Evolutionary conservation across 176 grass and related monocot species (phyloP).

Genomic region (Zoysia japonica): DNA sequence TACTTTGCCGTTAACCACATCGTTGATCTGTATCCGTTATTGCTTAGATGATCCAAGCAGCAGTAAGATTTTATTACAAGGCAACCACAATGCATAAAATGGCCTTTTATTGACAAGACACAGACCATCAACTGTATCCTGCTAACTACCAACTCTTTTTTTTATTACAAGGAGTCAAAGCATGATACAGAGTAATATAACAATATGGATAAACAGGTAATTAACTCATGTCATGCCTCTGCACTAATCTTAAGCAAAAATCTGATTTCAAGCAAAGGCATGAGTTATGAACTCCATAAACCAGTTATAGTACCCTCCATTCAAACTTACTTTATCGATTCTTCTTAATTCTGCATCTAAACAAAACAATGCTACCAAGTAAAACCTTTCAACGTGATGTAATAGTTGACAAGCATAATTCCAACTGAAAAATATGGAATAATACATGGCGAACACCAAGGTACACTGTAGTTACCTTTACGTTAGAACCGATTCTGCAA

Average conservation of each 20-base stretch:
- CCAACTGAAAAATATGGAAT: slow-evolving; percentile 19
- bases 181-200: background rate
- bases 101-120: background rate
- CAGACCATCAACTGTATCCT: slow-evolving; percentile 5
- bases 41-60: background rate
- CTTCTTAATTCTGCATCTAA: slow-evolving; percentile 15
- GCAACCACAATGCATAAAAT: background rate
- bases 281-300: background rate
- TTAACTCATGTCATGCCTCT: background rate
- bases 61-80: slow-evolving; percentile 4
- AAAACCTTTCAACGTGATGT: slow-evolving; percentile 5
- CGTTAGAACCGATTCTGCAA: slow-evolving; percentile 96
- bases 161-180: background rate
- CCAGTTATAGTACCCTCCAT: background rate
- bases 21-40: too few species aligned
- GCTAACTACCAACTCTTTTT: background rate
- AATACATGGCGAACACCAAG: slow-evolving; percentile 16
- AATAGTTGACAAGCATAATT: slow-evolving; percentile 5
- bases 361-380: background rate
- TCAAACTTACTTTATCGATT: background rate
- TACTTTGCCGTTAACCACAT: background rate
- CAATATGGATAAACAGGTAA: background rate
- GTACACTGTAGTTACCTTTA: slow-evolving; percentile 62
- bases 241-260: background rate
- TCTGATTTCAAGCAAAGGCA: background rate